Conservation (phyloP, 306 rosid genomes). For the Arachis hypogaea region DNA sequence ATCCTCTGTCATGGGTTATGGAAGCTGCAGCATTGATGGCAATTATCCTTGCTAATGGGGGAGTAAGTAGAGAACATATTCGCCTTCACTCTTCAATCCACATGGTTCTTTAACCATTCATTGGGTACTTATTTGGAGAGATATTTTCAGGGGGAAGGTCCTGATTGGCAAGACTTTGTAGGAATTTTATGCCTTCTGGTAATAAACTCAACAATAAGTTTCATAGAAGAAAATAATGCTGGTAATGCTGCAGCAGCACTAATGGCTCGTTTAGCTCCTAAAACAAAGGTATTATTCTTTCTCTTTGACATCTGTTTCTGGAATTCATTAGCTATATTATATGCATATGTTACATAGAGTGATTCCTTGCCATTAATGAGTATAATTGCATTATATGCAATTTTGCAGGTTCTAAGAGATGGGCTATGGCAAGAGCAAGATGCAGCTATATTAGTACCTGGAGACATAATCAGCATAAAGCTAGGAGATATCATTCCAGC, state of each 20-base stretch:
- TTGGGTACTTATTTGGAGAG: constrained; percentile 26
- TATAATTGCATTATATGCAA: constrained; percentile 12
- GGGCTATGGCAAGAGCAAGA: constrained; percentile 89
- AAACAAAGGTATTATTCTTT: constrained; percentile 58
- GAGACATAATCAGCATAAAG: constrained; percentile 84
- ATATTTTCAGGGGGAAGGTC: constrained; percentile 76
- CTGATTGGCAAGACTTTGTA: constrained; percentile 92
- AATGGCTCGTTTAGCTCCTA: constrained; percentile 88
- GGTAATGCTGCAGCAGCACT: constrained; percentile 87
- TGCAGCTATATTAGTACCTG: constrained; percentile 80
- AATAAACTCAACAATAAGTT: constrained; percentile 87
- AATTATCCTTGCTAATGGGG: constrained; percentile 83
- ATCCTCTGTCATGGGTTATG: constrained; percentile 96
- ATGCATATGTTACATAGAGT: neutral
- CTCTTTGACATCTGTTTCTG: constrained; percentile 11
- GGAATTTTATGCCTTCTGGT: constrained; percentile 76
- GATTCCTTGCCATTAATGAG: neutral
- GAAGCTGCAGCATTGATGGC: constrained; percentile 97
- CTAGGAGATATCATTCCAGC: constrained; percentile 91
- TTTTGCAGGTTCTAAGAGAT: constrained; percentile 78
- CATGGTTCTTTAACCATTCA: constrained; percentile 25
- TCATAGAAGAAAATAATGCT: constrained; percentile 87
- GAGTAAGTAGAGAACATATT: constrained; percentile 56
- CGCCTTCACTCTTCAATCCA: neutral
- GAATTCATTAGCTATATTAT: constrained; percentile 23